Evolutionary conservation across 768 basidiomycete species (phyloP), one percentile per base, ranked within the genome.

Genomic region (Trametes elegans): DNA sequence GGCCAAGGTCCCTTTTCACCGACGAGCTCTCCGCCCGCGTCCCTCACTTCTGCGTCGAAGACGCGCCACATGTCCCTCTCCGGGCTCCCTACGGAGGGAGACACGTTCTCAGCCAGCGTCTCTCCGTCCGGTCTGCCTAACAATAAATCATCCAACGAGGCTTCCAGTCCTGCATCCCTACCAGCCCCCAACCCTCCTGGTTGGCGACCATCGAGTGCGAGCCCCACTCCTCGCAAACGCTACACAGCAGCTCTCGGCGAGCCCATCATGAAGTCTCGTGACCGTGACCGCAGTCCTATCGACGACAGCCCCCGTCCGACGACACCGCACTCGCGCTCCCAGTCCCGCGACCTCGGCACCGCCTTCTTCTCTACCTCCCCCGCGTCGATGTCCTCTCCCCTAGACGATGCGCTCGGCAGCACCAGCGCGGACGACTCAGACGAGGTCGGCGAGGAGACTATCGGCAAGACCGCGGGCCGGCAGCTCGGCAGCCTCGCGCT

Each of bases 181-280:
- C 80, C 81, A 0, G 66, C 76, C 1, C 81, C 78, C 1, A 78
- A 71, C 55, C 49, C 65, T 8, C 59, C 67, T 18, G 62, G 66
- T 5, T 68, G 73, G 39, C 73, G 83, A 18, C 78, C 76, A 14
- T 72, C 76, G 5, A 87, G 83, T 62, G 77, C 84, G 1, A 90
- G 88, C 3, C 89, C 91, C 2, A 72, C 80, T 0, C 70, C 76
- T 1, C 73, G 90, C 56, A 93, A 93, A 64, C 78, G 91, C 34
- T 93, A 93, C 65, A 93, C 91, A 0, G 90, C 93, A 28, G 90
- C 91, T 0, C 77, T 93, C 0, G 90, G 89, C 9, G 86, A 81
- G 2, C 85, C 88, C 0, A 83, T 90, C 55, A 78, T 82, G 58
- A 58, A 60, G 32, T 51, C 65, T 7, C 49, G 57, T 2, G 57